Conservation (phyloP, 148 eudicot genomes). For the Hydrangea macrophylla region DNA sequence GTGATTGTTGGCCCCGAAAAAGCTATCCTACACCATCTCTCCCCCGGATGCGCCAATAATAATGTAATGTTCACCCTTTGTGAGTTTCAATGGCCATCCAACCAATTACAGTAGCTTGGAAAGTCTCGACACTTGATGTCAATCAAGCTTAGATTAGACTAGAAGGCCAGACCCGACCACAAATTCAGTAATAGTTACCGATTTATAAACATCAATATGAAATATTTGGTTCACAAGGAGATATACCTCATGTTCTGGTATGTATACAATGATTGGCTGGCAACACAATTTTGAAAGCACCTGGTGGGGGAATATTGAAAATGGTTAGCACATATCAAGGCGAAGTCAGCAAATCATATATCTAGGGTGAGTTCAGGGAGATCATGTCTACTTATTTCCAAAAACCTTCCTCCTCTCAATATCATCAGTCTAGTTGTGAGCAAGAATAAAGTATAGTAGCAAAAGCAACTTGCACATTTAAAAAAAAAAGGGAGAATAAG, state of each 20-base stretch:
- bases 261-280: conserved; percentile 81
- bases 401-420: neutral
- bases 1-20: too few relatives aligned
- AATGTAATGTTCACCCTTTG: too few relatives aligned
- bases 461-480: neutral
- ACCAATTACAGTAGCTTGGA: too few relatives aligned
- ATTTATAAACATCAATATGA: neutral
- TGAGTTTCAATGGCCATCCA: too few relatives aligned
- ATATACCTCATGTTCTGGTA: conserved; percentile 80
- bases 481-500: neutral
- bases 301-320: conserved; percentile 29
- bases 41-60: too few relatives aligned
- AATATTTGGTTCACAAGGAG: neutral
- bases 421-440: too few relatives aligned
- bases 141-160: neutral
- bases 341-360: neutral
- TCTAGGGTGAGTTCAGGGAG: neutral
- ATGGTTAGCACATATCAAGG: conserved; percentile 14
- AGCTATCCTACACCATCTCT: too few relatives aligned
- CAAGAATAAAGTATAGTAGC: neutral
- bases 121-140: neutral
- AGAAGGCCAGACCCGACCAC: neutral
- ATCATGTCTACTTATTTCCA: neutral
- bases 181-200: neutral
- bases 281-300: conserved; percentile 82